A percentile compares a stretch with the other conserved stretches of the same genome.
These are phyloP conservation scores for Penicillium digitatum DNA, from an alignment of 2,329 filamentous ascomycete species.

Conservation along the genomic window DNA sequence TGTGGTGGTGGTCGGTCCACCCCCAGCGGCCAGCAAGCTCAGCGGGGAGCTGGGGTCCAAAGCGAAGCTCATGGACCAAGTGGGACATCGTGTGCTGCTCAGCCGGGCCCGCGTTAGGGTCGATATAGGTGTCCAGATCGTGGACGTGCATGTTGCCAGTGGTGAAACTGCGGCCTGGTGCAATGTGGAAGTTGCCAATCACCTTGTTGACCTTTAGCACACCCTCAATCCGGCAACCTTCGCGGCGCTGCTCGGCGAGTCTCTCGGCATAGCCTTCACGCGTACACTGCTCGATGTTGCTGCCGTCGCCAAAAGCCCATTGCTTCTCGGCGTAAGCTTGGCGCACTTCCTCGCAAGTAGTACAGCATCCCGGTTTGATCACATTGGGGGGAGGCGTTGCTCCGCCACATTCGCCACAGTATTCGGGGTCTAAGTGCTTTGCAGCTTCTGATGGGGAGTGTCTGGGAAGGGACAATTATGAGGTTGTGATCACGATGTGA, in stretches of 20 bases:
- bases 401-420: constrained; percentile 93
- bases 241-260: constrained; percentile 78
- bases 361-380: constrained; percentile 84
- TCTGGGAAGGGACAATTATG: constrained; percentile 38
- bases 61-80: constrained; percentile 80
- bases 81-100: constrained; percentile 84
- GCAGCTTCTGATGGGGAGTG: constrained; percentile 66
- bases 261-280: constrained; percentile 90
- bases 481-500: constrained; percentile 1
- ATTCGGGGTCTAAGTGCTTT: constrained; percentile 78
- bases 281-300: constrained; percentile 90
- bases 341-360: constrained; percentile 93
- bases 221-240: constrained; percentile 93
- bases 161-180: constrained; percentile 91
- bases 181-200: constrained; percentile 96
- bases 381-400: constrained; percentile 66
- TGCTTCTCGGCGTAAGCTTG: constrained; percentile 85
- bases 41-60: constrained; percentile 85
- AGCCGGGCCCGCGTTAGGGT: constrained; percentile 56
- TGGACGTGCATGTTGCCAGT: constrained; percentile 97
- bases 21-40: constrained; percentile 57
- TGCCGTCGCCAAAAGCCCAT: constrained; percentile 92
- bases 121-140: constrained; percentile 93
- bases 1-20: constrained; percentile 83
- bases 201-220: constrained; percentile 96